A percentile compares a stretch with the other conserved stretches of the same genome.
These are phyloP conservation scores for Ophiocordyceps australis DNA, from an alignment of 2,329 filamentous ascomycete species.

Conservation along the genomic window DNA sequence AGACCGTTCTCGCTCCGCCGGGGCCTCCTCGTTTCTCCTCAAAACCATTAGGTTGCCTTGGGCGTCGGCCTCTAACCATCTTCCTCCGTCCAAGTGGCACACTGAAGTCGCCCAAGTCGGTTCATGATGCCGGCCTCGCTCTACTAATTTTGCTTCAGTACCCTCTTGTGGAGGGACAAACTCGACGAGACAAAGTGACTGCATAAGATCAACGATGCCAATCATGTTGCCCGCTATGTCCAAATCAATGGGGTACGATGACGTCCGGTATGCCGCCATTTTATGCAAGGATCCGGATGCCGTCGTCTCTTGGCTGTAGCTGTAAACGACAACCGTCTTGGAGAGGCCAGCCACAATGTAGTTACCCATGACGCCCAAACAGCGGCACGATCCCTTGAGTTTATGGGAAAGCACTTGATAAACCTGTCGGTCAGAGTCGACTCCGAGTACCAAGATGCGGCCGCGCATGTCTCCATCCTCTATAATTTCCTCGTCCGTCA, in stretches of 20 bases:
- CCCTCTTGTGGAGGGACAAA: conserved; percentile 41
- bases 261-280: conserved; percentile 58
- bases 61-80: conserved; percentile 69
- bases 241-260: conserved; percentile 70
- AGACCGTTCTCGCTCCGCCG: conserved; percentile 54
- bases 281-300: conserved; percentile 44
- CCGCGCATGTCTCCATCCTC: conserved; percentile 36
- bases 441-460: conserved; percentile 69
- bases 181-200: conserved; percentile 66
- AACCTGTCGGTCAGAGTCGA: conserved; percentile 56
- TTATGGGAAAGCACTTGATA: conserved; percentile 52
- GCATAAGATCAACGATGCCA: conserved; percentile 83
- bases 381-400: conserved; percentile 66
- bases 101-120: conserved; percentile 70
- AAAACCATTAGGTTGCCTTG: conserved; percentile 78
- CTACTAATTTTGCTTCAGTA: conserved; percentile 43
- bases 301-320: conserved; percentile 35
- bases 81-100: conserved; percentile 50
- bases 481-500: conserved; percentile 39
- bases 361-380: conserved; percentile 54
- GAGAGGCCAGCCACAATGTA: conserved; percentile 75
- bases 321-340: conserved; percentile 57
- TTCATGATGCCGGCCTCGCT: conserved; percentile 66
- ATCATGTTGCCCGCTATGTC: conserved; percentile 58
- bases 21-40: conserved; percentile 51